A percentile compares a stretch with the other conserved stretches of the same genome.
Evolutionary conservation across 2,329 filamentous ascomycete species (phyloP).

Genomic region (Phyllosticta capitalensis): DNA sequence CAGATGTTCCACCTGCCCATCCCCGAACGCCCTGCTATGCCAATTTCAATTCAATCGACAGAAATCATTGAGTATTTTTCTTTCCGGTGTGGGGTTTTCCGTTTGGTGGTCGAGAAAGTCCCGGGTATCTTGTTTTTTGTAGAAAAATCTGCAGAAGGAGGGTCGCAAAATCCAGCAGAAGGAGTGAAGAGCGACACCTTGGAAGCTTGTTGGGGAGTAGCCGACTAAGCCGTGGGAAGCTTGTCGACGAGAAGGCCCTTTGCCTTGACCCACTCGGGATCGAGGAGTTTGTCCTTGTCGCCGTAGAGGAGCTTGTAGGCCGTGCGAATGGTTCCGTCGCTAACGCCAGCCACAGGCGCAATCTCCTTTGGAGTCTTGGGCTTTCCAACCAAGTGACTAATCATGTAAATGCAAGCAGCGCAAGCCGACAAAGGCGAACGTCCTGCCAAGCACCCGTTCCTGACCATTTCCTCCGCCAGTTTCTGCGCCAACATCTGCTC

Average conservation of each 20-base stretch:
- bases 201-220: neutral
- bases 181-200: neutral
- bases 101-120: neutral
- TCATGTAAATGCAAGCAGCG: slow-evolving; percentile 94
- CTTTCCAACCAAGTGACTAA: slow-evolving; percentile 75
- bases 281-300: slow-evolving; percentile 57
- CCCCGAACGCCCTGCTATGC: slow-evolving; percentile 8
- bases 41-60: neutral
- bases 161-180: neutral
- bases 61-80: neutral
- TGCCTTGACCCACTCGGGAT: slow-evolving; percentile 58
- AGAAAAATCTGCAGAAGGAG: neutral
- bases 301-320: slow-evolving; percentile 84
- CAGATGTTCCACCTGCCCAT: neutral
- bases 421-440: slow-evolving; percentile 90
- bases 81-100: neutral
- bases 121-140: slow-evolving; percentile 6
- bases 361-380: slow-evolving; percentile 78
- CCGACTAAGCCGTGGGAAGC: neutral
- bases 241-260: slow-evolving; percentile 8
- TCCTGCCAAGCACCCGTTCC: slow-evolving; percentile 73
- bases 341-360: slow-evolving; percentile 73
- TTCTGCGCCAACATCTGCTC: slow-evolving; percentile 72
- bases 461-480: slow-evolving; percentile 67
- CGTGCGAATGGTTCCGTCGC: slow-evolving; percentile 92